Evolutionary conservation across 1,284 basidiomycete genomes (phyloP).

Genomic region (Phenoliferia sp.): DNA sequence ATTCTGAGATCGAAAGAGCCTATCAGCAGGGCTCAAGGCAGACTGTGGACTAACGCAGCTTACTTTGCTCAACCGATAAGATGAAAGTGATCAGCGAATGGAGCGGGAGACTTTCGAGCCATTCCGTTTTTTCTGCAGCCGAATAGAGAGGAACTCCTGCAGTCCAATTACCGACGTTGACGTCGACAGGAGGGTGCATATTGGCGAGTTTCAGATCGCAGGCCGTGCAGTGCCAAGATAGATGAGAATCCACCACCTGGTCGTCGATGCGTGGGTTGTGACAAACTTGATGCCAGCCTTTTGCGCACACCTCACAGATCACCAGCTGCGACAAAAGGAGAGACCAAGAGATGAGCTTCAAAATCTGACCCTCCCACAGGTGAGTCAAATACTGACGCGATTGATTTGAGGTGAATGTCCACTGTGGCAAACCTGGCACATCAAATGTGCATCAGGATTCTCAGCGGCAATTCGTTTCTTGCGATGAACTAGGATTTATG

Average conservation of each 20-base stretch:
- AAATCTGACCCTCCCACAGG: rapidly evolving
- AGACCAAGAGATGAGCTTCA: background rate
- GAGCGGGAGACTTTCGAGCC: constrained; percentile 24
- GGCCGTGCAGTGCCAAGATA: constrained; percentile 22
- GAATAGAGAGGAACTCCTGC: constrained; percentile 6
- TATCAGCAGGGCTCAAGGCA: too few relatives aligned
- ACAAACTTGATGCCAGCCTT: constrained; percentile 29
- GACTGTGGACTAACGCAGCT: background rate
- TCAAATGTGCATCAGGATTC: background rate
- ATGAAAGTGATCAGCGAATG: constrained; percentile 22
- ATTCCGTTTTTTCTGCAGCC: constrained; percentile 21
- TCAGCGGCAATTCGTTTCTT: constrained; percentile 18
- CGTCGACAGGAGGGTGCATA: constrained; percentile 4
- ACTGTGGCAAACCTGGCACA: constrained; percentile 24
- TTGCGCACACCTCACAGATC: constrained; percentile 27
- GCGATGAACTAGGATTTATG: constrained; percentile 27
- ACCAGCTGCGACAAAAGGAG: constrained; percentile 6
- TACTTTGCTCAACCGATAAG: constrained; percentile 25
- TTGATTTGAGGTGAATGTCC: constrained; percentile 27
- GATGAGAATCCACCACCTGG: constrained; percentile 18
- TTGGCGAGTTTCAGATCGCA: constrained; percentile 22
- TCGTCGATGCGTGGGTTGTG: constrained; percentile 12
- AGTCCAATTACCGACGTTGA: constrained; percentile 8
- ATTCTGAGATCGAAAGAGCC: constrained; percentile 5
- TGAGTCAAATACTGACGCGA: background rate